Evolutionary conservation across 371 early-diverging fungal genomes (phyloP).

Genomic region (Chytridiales sp.): DNA sequence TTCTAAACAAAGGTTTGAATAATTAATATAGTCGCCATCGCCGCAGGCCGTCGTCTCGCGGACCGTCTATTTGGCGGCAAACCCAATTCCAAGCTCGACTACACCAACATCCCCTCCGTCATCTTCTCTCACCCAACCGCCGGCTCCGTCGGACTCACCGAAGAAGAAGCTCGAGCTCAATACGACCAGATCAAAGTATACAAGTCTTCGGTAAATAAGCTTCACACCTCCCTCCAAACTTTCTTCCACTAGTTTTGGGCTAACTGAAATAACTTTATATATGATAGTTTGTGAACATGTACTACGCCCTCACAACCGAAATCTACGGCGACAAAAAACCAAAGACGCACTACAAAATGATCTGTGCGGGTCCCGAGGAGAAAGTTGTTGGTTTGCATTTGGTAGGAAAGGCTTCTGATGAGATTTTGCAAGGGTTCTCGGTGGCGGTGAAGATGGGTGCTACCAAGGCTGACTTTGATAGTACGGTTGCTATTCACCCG

Average conservation of each 20-base stretch:
- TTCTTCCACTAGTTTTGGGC: too few species aligned
- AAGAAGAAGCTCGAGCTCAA: constrained; percentile 72
- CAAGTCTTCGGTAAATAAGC: constrained; percentile 50
- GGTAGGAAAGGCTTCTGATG: constrained; percentile 89
- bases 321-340: constrained; percentile 71
- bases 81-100: constrained; percentile 76
- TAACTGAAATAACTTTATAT: neutral
- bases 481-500: constrained; percentile 97
- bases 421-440: constrained; percentile 93
- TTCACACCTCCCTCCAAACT: neutral
- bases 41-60: constrained; percentile 89
- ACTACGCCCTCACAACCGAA: constrained; percentile 69
- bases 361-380: constrained; percentile 83
- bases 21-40: constrained; percentile 65
- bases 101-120: constrained; percentile 92
- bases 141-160: constrained; percentile 88
- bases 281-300: constrained; percentile 89
- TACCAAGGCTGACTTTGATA: constrained; percentile 94
- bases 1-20: constrained; percentile 9
- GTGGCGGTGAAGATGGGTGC: constrained; percentile 66
- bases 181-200: constrained; percentile 82
- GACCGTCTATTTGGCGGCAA: constrained; percentile 90
- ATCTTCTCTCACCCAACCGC: constrained; percentile 95
- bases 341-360: constrained; percentile 84
- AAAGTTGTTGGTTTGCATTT: constrained; percentile 96